Conservation (phyloP, 306 rosid species). For the Quercus suber region DNA sequence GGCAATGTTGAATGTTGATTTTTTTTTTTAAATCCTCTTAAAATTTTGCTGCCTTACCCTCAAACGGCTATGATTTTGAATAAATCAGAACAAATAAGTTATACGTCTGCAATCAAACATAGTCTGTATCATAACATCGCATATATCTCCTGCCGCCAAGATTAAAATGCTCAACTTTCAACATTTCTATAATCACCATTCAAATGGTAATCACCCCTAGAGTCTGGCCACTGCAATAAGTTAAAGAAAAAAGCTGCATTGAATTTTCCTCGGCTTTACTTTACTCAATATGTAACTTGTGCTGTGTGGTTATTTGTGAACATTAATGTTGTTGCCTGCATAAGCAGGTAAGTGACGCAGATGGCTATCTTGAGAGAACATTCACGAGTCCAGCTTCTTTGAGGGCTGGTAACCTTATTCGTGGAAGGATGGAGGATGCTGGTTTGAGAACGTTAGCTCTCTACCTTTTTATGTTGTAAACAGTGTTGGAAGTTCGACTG, state of each 20-base stretch:
- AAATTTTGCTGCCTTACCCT: not conserved
- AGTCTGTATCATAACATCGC: not conserved
- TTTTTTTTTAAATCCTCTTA: not conserved
- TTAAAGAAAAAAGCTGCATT: not conserved
- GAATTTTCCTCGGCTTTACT: not conserved
- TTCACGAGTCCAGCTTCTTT: slow-evolving; percentile 83
- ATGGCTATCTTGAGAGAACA: slow-evolving; percentile 84
- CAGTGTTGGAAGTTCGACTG: slow-evolving; percentile 33
- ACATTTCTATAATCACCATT: not conserved
- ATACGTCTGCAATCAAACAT: no score
- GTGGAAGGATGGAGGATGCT: slow-evolving; percentile 92
- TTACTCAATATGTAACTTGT: no score
- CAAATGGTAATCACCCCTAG: not conserved
- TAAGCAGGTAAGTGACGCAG: slow-evolving; percentile 73
- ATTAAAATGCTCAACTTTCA: not conserved
- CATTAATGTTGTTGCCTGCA: slow-evolving; percentile 29
- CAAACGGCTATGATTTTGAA: not conserved
- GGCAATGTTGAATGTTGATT: not conserved
- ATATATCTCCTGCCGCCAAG: not conserved
- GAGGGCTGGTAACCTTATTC: slow-evolving; percentile 59
- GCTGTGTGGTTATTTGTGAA: slow-evolving; percentile 5
- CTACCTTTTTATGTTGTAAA: slow-evolving; percentile 28
- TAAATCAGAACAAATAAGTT: no score
- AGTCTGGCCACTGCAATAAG: not conserved
- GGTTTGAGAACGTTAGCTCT: slow-evolving; percentile 91